Base-by-base conservation (phyloP, 2,329 filamentous ascomycete genomes). In the Penicillium sp. region DNA sequence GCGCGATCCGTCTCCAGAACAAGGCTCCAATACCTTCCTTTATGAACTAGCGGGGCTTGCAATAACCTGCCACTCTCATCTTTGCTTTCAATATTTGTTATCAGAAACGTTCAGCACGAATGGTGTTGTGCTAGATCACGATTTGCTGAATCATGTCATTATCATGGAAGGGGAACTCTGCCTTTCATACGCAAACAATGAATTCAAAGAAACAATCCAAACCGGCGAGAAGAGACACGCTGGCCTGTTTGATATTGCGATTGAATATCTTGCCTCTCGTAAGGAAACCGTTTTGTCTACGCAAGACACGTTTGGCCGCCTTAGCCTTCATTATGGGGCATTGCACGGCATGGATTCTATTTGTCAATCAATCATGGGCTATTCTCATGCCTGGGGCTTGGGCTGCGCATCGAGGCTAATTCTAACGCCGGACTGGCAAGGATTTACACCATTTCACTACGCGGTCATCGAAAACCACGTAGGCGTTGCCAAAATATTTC, bases 301-400 rank as follows among this genome's bases (percentile, higher is more conserved):
- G 1, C 52, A 34, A n/a, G 57, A 59, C 49, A 21, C 7, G 2
- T 38, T 55, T 38, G 45, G 31, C 2, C 55, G 45, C 23, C n/a
- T 35, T n/a, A 39, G 46, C 21, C 54, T 57, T 23, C 55, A 59
- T 40, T 59, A 59, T 18, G 12, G 29, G 18, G 51, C 57, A 15
- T 4, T 50, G 2, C 46, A 57, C 16, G 51, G 51, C 3, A 31
- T 55, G 15, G 8, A 29, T 29, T 21, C 3, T 25, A 41, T 52
- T 12, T 54, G 51, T n/a, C 25, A 46, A 21, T 15, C 32, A 16
- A 40, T 59, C 18, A 6, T 57, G 12, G 16, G 23, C 3, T 46
- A 31, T 3, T 25, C 32, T 32, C 35, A 37, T 13, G 23, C 23
- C 4, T 38, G 3, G 31, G 39, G 40, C 1, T 13, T 8, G 6